phyloP scores from a whole-genome alignment of 805 yeast genomes.

The Brettanomyces naardenensis region DNA sequence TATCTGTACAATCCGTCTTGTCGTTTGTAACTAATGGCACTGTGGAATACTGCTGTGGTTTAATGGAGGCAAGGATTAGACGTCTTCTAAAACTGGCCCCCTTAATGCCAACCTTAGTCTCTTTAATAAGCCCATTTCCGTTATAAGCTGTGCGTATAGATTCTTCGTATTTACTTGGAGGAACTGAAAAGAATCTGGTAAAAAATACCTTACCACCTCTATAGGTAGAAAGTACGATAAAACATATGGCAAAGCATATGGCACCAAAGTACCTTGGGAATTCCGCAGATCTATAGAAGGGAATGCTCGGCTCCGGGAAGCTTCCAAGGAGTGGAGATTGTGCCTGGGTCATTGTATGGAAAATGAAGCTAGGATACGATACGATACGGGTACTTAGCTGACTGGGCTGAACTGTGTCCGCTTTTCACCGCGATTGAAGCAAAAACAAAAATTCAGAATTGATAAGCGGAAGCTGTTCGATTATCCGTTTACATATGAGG shows the following conservation, averaged over 20 bases:
- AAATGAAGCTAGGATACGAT: no score
- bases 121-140: slow-evolving; percentile 13
- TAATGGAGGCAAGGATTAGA: slow-evolving; percentile 22
- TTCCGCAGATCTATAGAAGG: neutral
- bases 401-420: no score
- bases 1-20: slow-evolving; percentile 9
- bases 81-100: slow-evolving; percentile 22
- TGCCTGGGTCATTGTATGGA: neutral
- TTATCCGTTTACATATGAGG: no score
- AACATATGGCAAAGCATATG: neutral
- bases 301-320: slow-evolving; percentile 1
- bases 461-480: no score
- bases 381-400: no score
- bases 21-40: slow-evolving; percentile 20
- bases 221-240: slow-evolving; percentile 7
- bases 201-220: slow-evolving; percentile 13
- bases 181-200: slow-evolving; percentile 19
- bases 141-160: slow-evolving; percentile 15
- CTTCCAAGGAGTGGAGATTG: neutral
- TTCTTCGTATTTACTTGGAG: slow-evolving; percentile 22
- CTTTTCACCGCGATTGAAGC: no score
- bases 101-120: slow-evolving; percentile 20
- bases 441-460: no score
- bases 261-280: neutral
- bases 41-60: slow-evolving; percentile 28